These are phyloP conservation scores for Termitomyces titanicus DNA, from an alignment of 768 basidiomycete species.

Conservation along the genomic window DNA sequence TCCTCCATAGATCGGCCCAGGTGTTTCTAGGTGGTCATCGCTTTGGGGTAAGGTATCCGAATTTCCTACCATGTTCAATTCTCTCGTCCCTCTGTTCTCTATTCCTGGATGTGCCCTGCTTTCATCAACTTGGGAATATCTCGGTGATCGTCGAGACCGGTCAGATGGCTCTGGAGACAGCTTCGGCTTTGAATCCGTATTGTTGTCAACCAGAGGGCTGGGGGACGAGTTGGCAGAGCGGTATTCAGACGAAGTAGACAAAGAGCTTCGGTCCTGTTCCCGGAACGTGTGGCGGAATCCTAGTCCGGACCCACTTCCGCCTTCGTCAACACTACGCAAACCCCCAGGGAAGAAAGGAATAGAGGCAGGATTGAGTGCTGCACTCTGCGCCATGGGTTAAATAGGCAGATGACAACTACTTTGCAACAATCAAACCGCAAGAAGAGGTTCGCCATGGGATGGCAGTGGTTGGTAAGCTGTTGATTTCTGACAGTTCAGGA, in stretches of 20 bases:
- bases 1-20: constrained; percentile 26
- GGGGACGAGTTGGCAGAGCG: constrained; percentile 71
- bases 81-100: constrained; percentile 37
- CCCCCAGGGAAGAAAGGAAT: constrained; percentile 82
- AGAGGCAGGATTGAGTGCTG: constrained; percentile 76
- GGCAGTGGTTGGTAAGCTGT: constrained; percentile 31
- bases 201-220: constrained; percentile 46
- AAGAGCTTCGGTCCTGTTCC: constrained; percentile 45
- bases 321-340: constrained; percentile 53
- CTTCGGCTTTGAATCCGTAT: constrained; percentile 31
- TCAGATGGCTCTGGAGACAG: constrained; percentile 34
- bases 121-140: constrained; percentile 41
- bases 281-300: constrained; percentile 43
- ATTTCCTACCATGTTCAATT: constrained; percentile 46
- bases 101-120: constrained; percentile 37
- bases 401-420: constrained; percentile 30
- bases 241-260: constrained; percentile 60
- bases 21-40: constrained; percentile 40
- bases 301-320: constrained; percentile 37
- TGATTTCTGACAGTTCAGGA: constrained; percentile 19
- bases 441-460: constrained; percentile 24
- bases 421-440: constrained; percentile 35
- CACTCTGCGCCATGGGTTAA: constrained; percentile 67
- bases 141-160: constrained; percentile 41
- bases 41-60: constrained; percentile 54